A percentile compares a stretch with the other conserved stretches of the same genome.
These are phyloP conservation scores for Elymus sibiricus DNA, from an alignment of 176 grass and related monocot genomes.

Conservation along the genomic window DNA sequence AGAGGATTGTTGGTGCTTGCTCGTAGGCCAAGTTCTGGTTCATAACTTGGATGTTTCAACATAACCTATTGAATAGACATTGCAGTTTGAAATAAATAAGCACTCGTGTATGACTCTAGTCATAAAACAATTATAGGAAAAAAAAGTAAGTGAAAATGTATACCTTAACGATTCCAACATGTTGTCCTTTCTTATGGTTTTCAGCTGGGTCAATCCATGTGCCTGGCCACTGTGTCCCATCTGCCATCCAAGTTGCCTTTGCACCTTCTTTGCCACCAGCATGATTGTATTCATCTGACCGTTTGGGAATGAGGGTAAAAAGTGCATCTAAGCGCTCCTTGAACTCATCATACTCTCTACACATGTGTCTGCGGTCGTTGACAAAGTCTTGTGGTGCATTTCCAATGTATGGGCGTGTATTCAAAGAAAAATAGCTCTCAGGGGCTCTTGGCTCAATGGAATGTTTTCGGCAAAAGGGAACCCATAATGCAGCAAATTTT, in stretches of 20 bases:
- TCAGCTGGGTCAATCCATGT: slow-evolving; percentile 45
- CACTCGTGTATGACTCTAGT: neutral
- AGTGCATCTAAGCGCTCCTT: slow-evolving; percentile 32
- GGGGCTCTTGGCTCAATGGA: slow-evolving; percentile 48
- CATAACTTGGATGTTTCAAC: slow-evolving; percentile 31
- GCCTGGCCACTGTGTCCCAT: slow-evolving; percentile 50
- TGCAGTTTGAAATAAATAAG: neutral
- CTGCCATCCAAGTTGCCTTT: slow-evolving; percentile 48
- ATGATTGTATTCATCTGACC: slow-evolving; percentile 20
- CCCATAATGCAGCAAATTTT: slow-evolving; percentile 40
- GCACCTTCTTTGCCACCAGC: slow-evolving; percentile 24
- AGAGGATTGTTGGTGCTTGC: slow-evolving; percentile 21
- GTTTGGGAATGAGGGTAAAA: slow-evolving; percentile 30
- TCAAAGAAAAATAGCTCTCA: slow-evolving; percentile 43
- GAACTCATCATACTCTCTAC: slow-evolving; percentile 43
- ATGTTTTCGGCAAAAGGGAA: slow-evolving; percentile 55
- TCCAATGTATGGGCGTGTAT: slow-evolving; percentile 32
- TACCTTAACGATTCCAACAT: slow-evolving; percentile 45
- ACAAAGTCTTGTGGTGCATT: slow-evolving; percentile 36
- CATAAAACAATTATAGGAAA: neutral
- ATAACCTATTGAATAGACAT: slow-evolving; percentile 34
- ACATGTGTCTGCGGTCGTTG: slow-evolving; percentile 14
- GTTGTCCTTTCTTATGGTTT: slow-evolving; percentile 44
- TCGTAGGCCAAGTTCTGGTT: slow-evolving; percentile 30
- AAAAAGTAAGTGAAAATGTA: neutral